Evolutionary conservation across 2,329 filamentous ascomycete species (phyloP).

Genomic region (Chaetomiaceae sp.): DNA sequence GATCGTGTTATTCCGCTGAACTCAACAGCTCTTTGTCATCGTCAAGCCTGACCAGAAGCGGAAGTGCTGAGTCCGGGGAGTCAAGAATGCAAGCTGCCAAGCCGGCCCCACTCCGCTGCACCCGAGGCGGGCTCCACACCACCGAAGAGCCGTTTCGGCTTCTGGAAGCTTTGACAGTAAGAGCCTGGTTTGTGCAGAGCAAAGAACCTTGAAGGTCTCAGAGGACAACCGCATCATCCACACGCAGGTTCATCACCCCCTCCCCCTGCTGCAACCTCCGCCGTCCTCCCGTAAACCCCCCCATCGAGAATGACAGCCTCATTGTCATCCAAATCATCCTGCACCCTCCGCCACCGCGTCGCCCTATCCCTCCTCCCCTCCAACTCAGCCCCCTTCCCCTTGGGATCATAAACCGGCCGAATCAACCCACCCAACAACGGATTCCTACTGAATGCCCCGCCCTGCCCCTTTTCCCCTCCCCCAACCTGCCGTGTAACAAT

Average conservation of each 20-base stretch:
- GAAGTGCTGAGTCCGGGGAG: no score
- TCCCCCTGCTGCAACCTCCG: conserved; percentile 3
- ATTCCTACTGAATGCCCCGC: conserved; percentile 62
- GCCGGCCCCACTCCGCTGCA: neutral
- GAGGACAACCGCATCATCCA: no score
- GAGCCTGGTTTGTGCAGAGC: no score
- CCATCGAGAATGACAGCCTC: conserved; percentile 57
- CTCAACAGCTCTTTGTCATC: no score
- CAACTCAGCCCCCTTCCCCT: conserved; percentile 46
- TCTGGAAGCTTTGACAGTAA: neutral
- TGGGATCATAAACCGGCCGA: conserved; percentile 55
- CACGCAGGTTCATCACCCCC: conserved; percentile 38
- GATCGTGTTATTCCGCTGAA: no score
- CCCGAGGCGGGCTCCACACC: neutral
- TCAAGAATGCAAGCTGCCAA: neutral
- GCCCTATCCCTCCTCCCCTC: conserved; percentile 41
- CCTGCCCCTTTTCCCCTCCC: conserved; percentile 30
- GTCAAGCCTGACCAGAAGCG: no score
- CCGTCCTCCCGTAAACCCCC: conserved; percentile 43
- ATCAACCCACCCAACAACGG: conserved; percentile 63
- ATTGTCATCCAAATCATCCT: conserved; percentile 57
- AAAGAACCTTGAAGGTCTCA: no score
- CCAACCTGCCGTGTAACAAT: conserved; percentile 30
- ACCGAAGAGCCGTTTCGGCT: neutral
- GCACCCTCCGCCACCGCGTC: conserved; percentile 54